phyloP scores from a whole-genome alignment of 331 rosid species.

The Quercus lobata region DNA sequence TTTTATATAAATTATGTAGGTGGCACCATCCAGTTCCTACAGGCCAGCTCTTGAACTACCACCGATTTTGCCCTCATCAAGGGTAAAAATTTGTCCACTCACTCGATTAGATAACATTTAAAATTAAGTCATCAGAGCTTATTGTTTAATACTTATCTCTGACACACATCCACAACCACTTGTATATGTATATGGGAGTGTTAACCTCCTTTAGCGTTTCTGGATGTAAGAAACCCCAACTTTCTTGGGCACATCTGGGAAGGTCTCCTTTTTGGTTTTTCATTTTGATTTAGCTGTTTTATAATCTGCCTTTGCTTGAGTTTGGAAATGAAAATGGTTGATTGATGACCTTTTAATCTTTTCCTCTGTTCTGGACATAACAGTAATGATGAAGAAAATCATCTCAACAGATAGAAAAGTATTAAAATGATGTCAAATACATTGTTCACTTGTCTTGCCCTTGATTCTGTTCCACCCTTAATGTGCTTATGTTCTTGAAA shows the following conservation, averaged over 20 bases:
- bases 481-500: constrained; percentile 12
- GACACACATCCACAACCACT: neutral
- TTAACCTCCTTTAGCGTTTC: neutral
- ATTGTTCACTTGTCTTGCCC: neutral
- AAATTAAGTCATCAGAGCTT: neutral
- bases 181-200: neutral
- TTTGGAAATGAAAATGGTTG: neutral
- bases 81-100: constrained; percentile 39
- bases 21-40: constrained; percentile 27
- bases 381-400: neutral
- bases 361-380: neutral
- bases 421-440: neutral
- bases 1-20: constrained; percentile 32
- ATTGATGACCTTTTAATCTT: neutral
- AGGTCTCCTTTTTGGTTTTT: too few species aligned
- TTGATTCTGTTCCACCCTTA: neutral
- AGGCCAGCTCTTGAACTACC: constrained; percentile 50
- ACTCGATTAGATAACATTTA: neutral
- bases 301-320: neutral
- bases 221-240: neutral
- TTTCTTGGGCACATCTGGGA: neutral
- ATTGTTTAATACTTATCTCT: neutral
- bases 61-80: constrained; percentile 41
- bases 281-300: neutral
- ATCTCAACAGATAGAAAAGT: neutral